Evolutionary conservation across 2,329 filamentous ascomycete species (phyloP).

Genomic region (Trichoderma sp.): DNA sequence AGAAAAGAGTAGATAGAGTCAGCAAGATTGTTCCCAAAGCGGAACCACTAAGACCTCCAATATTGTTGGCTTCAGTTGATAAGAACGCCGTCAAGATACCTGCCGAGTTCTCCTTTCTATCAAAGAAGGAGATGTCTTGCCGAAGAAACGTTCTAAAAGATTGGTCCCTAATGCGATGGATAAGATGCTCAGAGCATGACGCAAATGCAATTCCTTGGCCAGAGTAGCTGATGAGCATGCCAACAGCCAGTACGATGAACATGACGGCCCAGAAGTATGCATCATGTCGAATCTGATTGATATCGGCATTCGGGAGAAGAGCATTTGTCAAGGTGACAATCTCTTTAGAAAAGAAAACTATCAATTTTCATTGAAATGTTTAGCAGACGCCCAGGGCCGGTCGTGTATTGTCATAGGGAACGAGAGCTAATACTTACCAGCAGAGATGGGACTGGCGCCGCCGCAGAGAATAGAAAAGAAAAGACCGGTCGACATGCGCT

Average conservation of each 20-base stretch:
- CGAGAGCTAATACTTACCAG: conserved; percentile 17
- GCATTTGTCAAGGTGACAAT: conserved; percentile 65
- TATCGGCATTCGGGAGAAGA: conserved; percentile 50
- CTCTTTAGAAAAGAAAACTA: conserved; percentile 83
- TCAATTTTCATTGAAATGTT: neutral
- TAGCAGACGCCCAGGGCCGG: neutral
- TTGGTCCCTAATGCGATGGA: conserved; percentile 76
- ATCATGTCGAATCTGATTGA: conserved; percentile 59
- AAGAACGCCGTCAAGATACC: conserved; percentile 87
- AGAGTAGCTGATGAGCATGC: conserved; percentile 66
- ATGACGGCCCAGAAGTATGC: conserved; percentile 85
- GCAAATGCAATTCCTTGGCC: conserved; percentile 74
- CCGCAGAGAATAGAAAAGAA: conserved; percentile 74
- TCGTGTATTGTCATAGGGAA: neutral
- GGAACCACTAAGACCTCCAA: conserved; percentile 82
- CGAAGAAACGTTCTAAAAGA: conserved; percentile 86
- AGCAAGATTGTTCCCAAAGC: conserved; percentile 85
- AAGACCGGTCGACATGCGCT: conserved; percentile 70
- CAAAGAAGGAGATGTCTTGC: conserved; percentile 91
- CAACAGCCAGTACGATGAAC: conserved; percentile 80
- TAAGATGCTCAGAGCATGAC: conserved; percentile 78
- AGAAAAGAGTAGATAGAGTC: conserved; percentile 74
- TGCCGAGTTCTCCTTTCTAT: conserved; percentile 81
- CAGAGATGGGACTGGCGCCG: conserved; percentile 67
- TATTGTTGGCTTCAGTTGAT: conserved; percentile 83